These are phyloP conservation scores for Umbilicus rupestris DNA, from an alignment of 164 flowering plant genomes.

Conservation along the genomic window DNA sequence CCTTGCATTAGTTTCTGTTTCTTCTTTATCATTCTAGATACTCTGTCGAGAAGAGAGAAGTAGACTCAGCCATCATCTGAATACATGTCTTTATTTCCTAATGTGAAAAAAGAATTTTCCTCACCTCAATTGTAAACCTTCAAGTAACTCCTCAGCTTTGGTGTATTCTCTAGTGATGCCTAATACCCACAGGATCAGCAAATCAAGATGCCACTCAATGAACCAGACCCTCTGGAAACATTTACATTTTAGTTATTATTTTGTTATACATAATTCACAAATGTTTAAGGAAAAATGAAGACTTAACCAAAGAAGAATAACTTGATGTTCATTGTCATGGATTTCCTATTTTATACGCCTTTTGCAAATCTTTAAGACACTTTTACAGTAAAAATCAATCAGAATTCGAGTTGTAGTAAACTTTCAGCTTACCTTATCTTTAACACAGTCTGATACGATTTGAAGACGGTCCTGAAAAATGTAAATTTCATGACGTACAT, in stretches of 20 bases:
- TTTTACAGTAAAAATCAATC: neutral
- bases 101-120: neutral
- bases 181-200: slow-evolving; percentile 73
- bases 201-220: slow-evolving; percentile 75
- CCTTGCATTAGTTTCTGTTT: slow-evolving; percentile 56
- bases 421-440: slow-evolving; percentile 51
- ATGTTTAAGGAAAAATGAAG: neutral
- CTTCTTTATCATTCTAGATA: slow-evolving; percentile 43
- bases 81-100: neutral
- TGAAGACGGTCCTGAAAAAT: slow-evolving; percentile 48
- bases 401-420: neutral
- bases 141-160: slow-evolving; percentile 51
- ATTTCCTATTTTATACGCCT: neutral
- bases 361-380: too few species aligned
- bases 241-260: neutral
- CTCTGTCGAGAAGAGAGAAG: slow-evolving; percentile 19
- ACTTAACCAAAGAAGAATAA: neutral
- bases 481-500: slow-evolving; percentile 43
- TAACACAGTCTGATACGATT: slow-evolving; percentile 30
- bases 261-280: neutral
- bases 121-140: slow-evolving; percentile 58
- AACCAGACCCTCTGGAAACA: slow-evolving; percentile 51
- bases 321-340: neutral
- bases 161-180: slow-evolving; percentile 31
- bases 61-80: neutral